Base-by-base conservation (phyloP, 2,329 filamentous ascomycete genomes). In the Botryosphaeria dothidea region DNA sequence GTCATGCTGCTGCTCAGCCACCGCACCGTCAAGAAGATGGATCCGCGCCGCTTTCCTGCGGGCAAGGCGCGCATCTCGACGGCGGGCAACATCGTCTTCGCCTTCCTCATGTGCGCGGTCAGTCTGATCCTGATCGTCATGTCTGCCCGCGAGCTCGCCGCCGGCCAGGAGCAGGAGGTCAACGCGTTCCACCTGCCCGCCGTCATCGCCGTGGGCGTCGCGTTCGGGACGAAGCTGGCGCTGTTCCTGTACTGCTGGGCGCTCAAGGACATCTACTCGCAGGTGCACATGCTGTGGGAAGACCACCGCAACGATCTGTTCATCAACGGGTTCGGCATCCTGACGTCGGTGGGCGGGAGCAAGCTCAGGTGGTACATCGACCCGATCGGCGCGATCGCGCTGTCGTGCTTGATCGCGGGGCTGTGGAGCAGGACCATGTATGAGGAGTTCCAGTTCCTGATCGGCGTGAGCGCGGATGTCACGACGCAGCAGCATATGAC, bases 291-390 rank as follows among this genome's bases (percentile, higher is more conserved):
- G 74, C 82, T 98, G 17, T 97, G 93, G 93, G 91, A 96, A 77
- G 93, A 98, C 74, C 95, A 99, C 80, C 90, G 95, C 67, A 99
- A 99, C 74, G 95, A 99, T 74, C 83, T 99, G n/a, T 84, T 97
- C 72, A 92, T 99, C 84, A 99, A 98, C 77, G 92, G 92, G 61
- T 92, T 96, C 70, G 93, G 91, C 86, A 88, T 98, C 68, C 79
- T 97, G 63, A 97, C 93, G 1, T 94, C 91, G 2, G 89, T 97
- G 15, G 92, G 92, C 63, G 95, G 95, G 34, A 88, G 88, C 68
- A 96, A 96, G 82, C 83, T 98, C 23, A 82, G 83, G 66, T 97
- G 94, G 94, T 98, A 92, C 92, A 88, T 99, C 69, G 95, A 99
- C 79, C 93, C 95, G 0, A 88, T 91, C 81, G 95, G 95, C 48